These are phyloP conservation scores for Aleurites moluccanus DNA, from an alignment of 441 rosid species.

Conservation along the genomic window DNA sequence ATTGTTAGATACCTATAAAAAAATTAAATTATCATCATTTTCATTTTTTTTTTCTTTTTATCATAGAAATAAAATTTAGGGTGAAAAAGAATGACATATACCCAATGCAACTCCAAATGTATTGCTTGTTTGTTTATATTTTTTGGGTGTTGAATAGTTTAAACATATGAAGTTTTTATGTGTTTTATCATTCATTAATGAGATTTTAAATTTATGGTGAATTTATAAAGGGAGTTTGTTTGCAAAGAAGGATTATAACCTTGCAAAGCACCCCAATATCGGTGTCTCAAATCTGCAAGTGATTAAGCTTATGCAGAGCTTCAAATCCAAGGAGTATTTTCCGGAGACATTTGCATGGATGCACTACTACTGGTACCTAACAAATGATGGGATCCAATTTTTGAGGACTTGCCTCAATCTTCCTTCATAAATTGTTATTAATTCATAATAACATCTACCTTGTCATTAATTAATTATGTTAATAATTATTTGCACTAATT, in stretches of 20 bases:
- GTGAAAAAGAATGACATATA: no score
- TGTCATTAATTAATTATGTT: no score
- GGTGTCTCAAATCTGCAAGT: slow-evolving; percentile 84
- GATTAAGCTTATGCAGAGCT: slow-evolving; percentile 86
- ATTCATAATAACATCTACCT: no score
- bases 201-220: background rate
- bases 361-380: slow-evolving; percentile 86
- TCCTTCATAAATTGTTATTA: slow-evolving; percentile 82
- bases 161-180: background rate
- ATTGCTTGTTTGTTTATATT: background rate
- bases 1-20: no score
- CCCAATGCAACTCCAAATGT: no score
- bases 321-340: slow-evolving; percentile 88
- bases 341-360: slow-evolving; percentile 89
- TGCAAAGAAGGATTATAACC: slow-evolving; percentile 83
- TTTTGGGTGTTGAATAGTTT: background rate
- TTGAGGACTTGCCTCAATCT: slow-evolving; percentile 77
- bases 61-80: no score
- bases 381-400: slow-evolving; percentile 80
- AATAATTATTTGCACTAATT: no score
- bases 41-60: no score
- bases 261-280: slow-evolving; percentile 73
- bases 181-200: background rate
- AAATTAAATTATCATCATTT: no score
- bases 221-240: slow-evolving; percentile 69